Evolutionary conservation across 2,329 filamentous ascomycete species (phyloP).

Genomic region (Apiospora sp.): DNA sequence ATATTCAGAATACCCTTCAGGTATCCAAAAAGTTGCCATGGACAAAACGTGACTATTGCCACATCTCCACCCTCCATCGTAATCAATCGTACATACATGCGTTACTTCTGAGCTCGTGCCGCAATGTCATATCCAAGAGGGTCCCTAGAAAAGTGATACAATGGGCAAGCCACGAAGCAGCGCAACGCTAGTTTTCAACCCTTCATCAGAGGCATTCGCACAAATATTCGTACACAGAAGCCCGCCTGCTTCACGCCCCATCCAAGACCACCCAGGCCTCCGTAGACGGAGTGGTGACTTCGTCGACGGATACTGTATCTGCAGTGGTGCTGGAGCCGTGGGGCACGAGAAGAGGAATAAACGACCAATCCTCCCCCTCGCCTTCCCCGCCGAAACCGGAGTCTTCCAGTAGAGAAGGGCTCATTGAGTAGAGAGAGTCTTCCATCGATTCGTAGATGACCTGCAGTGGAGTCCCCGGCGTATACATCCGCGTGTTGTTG

Average conservation of each 20-base stretch:
- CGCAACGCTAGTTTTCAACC: background rate
- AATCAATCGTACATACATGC: background rate
- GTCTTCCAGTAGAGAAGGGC: background rate
- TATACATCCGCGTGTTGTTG: background rate
- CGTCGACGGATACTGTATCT: background rate
- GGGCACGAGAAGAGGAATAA: background rate
- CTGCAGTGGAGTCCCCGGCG: background rate
- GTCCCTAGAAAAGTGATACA: background rate
- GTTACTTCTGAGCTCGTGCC: background rate
- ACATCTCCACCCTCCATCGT: background rate
- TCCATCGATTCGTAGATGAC: conserved; percentile 6
- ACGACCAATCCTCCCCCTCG: conserved; percentile 4
- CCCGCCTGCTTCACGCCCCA: background rate
- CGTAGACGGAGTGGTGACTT: background rate
- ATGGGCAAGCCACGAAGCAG: background rate
- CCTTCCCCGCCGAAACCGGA: background rate
- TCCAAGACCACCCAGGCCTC: conserved; percentile 5
- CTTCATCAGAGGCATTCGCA: background rate
- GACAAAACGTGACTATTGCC: background rate
- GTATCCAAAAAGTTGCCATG: background rate
- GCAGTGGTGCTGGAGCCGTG: background rate
- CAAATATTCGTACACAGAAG: background rate
- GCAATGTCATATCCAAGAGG: background rate
- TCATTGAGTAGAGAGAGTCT: background rate
- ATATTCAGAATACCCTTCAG: background rate